Evolutionary conservation across 176 grass and related monocot species (phyloP).

Genomic region (Triticum timopheevii): DNA sequence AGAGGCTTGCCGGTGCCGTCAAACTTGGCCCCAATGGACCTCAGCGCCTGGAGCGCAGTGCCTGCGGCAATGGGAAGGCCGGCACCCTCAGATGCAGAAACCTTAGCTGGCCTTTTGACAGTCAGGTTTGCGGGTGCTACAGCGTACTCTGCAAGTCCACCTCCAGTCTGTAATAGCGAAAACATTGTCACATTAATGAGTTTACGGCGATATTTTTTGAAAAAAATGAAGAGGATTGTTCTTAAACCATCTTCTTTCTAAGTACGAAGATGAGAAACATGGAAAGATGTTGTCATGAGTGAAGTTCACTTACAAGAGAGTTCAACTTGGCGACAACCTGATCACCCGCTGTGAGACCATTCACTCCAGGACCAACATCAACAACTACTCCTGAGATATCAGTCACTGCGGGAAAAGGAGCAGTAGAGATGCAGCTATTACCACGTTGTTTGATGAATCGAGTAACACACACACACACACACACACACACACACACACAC

Average conservation of each 20-base stretch:
- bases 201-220: not conserved
- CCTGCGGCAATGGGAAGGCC: constrained; percentile 22
- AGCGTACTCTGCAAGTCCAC: constrained; percentile 26
- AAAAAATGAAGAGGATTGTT: not conserved
- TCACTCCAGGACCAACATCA: too few relatives aligned
- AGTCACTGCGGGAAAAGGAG: constrained; percentile 32
- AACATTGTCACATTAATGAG: not conserved
- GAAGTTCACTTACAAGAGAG: too few relatives aligned
- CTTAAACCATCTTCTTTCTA: not conserved
- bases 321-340: too few relatives aligned
- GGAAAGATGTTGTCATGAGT: too few relatives aligned
- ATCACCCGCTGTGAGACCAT: too few relatives aligned
- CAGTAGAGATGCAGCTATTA: not conserved
- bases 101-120: not conserved
- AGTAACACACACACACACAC: too few relatives aligned
- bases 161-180: constrained; percentile 32
- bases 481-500: too few relatives aligned
- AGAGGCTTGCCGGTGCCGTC: constrained; percentile 43
- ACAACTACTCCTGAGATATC: constrained; percentile 50
- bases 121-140: too few relatives aligned
- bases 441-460: not conserved
- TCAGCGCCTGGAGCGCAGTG: constrained; percentile 43
- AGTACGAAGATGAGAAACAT: not conserved
- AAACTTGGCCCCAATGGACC: constrained; percentile 46
- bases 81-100: not conserved